These are phyloP conservation scores for Cryphonectria naterciae DNA, from an alignment of 2,329 filamentous ascomycete genomes.

Conservation along the genomic window DNA sequence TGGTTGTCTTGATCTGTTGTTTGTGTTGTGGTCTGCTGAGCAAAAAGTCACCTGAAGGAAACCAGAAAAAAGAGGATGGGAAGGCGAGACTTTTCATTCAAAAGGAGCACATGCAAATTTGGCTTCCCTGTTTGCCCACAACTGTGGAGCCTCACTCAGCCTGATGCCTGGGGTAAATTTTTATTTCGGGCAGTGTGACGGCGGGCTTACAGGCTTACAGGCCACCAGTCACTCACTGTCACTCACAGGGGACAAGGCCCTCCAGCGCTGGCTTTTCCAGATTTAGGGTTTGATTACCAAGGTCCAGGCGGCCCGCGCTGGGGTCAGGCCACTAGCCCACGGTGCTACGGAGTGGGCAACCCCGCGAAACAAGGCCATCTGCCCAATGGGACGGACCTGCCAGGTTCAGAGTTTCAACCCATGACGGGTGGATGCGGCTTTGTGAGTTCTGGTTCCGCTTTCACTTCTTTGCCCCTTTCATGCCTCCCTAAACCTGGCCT, in stretches of 20 bases:
- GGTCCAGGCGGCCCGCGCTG: background rate
- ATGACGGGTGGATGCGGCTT: background rate
- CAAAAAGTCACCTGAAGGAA: conserved; percentile 25
- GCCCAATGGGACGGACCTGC: conserved; percentile 6
- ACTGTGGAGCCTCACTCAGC: conserved; percentile 5
- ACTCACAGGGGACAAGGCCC: background rate
- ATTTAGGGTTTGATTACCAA: conserved; percentile 1
- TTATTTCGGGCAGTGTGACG: background rate
- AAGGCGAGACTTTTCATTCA: background rate
- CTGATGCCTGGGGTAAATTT: conserved; percentile 1
- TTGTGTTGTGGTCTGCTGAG: conserved; percentile 26
- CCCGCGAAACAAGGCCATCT: conserved; percentile 4
- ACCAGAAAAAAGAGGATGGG: conserved; percentile 16
- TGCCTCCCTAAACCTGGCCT: background rate
- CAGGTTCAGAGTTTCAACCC: background rate
- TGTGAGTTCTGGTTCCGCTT: background rate
- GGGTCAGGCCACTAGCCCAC: background rate
- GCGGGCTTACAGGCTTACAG: background rate
- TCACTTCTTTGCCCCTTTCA: background rate
- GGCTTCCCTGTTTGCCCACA: conserved; percentile 5
- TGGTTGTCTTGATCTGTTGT: conserved; percentile 24
- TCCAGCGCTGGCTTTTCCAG: background rate
- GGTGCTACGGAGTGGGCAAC: conserved; percentile 3
- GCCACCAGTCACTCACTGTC: background rate
- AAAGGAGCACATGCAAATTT: conserved; percentile 16